A percentile compares a stretch with the other conserved stretches of the same genome.
phyloP scores from a whole-genome alignment of 768 basidiomycete species.

The Royoungia palumana region DNA sequence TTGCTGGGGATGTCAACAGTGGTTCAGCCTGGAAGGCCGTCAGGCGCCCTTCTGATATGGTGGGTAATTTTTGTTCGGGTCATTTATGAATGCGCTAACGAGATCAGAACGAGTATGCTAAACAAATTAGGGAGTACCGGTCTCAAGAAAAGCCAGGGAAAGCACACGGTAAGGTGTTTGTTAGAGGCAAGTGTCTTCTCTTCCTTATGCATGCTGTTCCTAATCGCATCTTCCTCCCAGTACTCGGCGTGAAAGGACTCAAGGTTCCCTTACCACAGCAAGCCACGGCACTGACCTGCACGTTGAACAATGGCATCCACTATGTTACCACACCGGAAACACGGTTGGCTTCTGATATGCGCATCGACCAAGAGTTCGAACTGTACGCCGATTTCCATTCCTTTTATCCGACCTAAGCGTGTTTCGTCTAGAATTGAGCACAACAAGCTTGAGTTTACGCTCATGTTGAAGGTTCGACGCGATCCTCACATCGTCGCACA shows the following conservation, averaged over 20 bases:
- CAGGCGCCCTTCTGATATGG: conserved; percentile 92
- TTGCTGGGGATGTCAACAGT: conserved; percentile 77
- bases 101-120: conserved; percentile 87
- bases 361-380: conserved; percentile 88
- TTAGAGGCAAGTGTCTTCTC: conserved; percentile 59
- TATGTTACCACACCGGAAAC: conserved; percentile 88
- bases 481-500: conserved; percentile 83
- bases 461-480: conserved; percentile 81
- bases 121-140: conserved; percentile 80
- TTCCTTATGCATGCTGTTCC: background rate
- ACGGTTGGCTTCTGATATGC: conserved; percentile 52
- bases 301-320: conserved; percentile 95
- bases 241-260: conserved; percentile 70
- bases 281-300: conserved; percentile 73
- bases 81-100: background rate
- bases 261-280: conserved; percentile 77
- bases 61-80: conserved; percentile 33
- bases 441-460: conserved; percentile 91
- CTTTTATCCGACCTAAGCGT: background rate
- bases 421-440: conserved; percentile 69
- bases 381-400: conserved; percentile 49
- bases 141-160: conserved; percentile 76
- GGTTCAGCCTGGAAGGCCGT: conserved; percentile 86
- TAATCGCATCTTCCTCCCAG: conserved; percentile 37
- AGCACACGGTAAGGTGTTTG: conserved; percentile 89